Evolutionary conservation across 1,284 basidiomycete genomes (phyloP).

Genomic region (Ceratobasidium sp.): DNA sequence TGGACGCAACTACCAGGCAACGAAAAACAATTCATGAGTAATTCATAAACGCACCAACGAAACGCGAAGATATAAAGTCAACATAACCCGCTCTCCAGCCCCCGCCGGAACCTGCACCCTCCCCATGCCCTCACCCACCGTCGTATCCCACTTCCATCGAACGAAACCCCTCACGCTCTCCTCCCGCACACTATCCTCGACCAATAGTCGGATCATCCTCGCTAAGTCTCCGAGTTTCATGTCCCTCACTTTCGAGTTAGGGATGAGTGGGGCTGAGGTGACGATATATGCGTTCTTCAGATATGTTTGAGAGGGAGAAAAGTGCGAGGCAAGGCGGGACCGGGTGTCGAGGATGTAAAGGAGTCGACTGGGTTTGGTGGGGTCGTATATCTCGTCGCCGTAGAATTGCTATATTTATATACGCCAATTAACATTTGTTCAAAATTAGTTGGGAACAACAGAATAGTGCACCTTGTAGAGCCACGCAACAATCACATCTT

Average conservation of each 20-base stretch:
- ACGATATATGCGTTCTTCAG: slow-evolving; percentile 31
- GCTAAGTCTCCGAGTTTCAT: slow-evolving; percentile 18
- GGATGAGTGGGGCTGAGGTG: not conserved
- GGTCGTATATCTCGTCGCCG: slow-evolving; percentile 32
- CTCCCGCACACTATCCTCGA: not conserved
- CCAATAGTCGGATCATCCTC: slow-evolving; percentile 1
- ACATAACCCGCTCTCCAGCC: slow-evolving; percentile 20
- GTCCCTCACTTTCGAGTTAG: not conserved
- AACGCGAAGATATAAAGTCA: not conserved
- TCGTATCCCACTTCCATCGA: slow-evolving; percentile 20
- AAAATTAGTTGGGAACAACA: too few species aligned
- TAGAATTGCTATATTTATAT: slow-evolving; percentile 30
- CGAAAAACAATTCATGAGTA: not conserved
- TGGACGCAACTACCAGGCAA: slow-evolving; percentile 15
- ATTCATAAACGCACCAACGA: not conserved
- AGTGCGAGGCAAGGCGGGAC: slow-evolving; percentile 7
- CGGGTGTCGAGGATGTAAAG: slow-evolving; percentile 32
- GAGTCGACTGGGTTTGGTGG: slow-evolving; percentile 17
- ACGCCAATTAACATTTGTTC: too few species aligned
- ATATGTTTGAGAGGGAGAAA: not conserved
- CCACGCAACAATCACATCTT: slow-evolving; percentile 42
- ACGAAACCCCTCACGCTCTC: not conserved
- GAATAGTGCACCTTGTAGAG: slow-evolving; percentile 44
- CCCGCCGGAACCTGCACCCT: slow-evolving; percentile 27
- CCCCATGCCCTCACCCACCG: not conserved